A percentile compares a stretch with the other conserved stretches of the same genome.
These are phyloP conservation scores for Talaromyces borbonicus DNA, from an alignment of 495 filamentous ascomycete genomes.

Conservation along the genomic window DNA sequence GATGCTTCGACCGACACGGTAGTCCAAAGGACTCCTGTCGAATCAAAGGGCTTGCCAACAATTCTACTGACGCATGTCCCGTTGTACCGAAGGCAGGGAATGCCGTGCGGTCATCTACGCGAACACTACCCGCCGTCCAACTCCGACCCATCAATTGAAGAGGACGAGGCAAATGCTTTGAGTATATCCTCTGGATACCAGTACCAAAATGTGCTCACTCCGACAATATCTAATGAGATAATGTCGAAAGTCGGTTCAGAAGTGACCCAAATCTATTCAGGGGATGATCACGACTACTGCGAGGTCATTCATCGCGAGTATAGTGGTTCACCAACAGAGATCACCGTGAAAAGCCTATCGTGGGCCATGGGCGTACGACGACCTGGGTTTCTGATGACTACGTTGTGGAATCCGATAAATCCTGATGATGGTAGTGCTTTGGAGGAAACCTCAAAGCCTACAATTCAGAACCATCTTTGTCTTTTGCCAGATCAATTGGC, in stretches of 20 bases:
- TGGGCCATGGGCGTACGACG: constrained; percentile 95
- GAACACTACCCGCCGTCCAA: constrained; percentile 69
- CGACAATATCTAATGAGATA: constrained; percentile 59
- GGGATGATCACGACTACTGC: constrained; percentile 98
- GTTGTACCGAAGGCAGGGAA: constrained; percentile 67
- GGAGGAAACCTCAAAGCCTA: constrained; percentile 29
- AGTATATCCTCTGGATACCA: constrained; percentile 70
- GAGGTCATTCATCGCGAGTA: constrained; percentile 68
- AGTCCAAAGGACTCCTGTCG: constrained; percentile 14
- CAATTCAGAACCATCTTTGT: constrained; percentile 82
- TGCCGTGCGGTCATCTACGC: constrained; percentile 82
- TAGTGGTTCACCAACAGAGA: constrained; percentile 62
- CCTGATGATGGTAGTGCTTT: constrained; percentile 46
- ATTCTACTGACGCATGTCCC: constrained; percentile 87
- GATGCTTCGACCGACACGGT: constrained; percentile 19
- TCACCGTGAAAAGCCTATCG: constrained; percentile 86
- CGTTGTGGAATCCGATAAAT: constrained; percentile 84
- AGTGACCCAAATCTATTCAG: constrained; percentile 67
- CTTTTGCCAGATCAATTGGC: constrained; percentile 78
- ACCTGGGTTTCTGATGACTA: constrained; percentile 81
- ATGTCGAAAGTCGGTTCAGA: constrained; percentile 67
- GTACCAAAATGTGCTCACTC: constrained; percentile 88
- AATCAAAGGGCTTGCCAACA: constrained; percentile 54
- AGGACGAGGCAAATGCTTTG: constrained; percentile 73
- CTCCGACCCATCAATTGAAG: constrained; percentile 46